Conservation (phyloP, 2,329 filamentous ascomycete species). For the Aaosphaeria arxii region DNA sequence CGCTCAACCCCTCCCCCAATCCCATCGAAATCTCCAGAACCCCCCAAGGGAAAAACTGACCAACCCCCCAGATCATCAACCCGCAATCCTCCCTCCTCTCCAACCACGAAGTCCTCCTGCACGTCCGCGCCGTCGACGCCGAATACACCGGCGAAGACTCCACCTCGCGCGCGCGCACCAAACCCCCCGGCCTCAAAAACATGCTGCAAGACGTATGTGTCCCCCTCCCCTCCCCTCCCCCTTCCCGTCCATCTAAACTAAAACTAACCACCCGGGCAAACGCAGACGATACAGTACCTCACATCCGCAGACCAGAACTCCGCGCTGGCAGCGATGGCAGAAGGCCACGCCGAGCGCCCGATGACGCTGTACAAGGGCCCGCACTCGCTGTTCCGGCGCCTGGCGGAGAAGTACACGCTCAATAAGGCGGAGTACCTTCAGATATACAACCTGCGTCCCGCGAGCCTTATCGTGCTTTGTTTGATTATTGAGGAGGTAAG, state of each 20-base stretch:
- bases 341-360: conserved; percentile 19
- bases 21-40: too few relatives aligned
- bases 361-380: conserved; percentile 34
- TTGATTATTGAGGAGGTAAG: conserved; percentile 35
- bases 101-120: conserved; percentile 67
- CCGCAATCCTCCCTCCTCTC: conserved; percentile 64
- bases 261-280: not conserved
- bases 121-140: conserved; percentile 30
- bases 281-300: conserved; percentile 35
- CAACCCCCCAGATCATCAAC: too few relatives aligned
- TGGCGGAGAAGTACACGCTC: conserved; percentile 27
- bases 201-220: conserved; percentile 63
- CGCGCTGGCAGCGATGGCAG: conserved; percentile 9
- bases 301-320: conserved; percentile 22
- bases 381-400: conserved; percentile 26
- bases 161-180: conserved; percentile 19
- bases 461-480: conserved; percentile 28
- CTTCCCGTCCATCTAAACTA: not conserved
- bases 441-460: conserved; percentile 34
- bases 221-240: not conserved
- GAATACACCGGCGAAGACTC: conserved; percentile 32
- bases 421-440: conserved; percentile 40
- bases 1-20: too few relatives aligned
- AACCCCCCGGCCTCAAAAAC: conserved; percentile 56
- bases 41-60: too few relatives aligned